Conservation (phyloP, 352 stramenopile species). For the Phytophthora fragariaefolia region DNA sequence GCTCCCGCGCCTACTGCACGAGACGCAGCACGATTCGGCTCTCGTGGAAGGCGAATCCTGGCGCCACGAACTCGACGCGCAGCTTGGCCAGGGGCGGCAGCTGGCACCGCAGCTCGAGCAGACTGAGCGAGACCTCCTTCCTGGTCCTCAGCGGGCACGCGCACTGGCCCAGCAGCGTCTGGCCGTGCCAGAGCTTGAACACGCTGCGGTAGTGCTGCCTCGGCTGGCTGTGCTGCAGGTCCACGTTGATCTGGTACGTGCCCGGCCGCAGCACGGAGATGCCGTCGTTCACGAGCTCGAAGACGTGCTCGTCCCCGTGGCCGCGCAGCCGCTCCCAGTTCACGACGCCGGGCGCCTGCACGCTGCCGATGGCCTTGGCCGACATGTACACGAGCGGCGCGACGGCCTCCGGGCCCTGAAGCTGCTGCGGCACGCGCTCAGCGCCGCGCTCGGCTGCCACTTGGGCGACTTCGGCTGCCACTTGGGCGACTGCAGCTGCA, state of each 20-base stretch:
- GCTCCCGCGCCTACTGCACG: slow-evolving; percentile 32
- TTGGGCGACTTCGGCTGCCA: neutral
- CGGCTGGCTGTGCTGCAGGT: slow-evolving; percentile 48
- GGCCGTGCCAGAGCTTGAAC: slow-evolving; percentile 50
- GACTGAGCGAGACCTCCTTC: slow-evolving; percentile 49
- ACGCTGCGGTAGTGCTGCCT: slow-evolving; percentile 41
- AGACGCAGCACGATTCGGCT: slow-evolving; percentile 47
- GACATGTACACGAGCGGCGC: slow-evolving; percentile 44
- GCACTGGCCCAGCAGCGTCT: slow-evolving; percentile 50
- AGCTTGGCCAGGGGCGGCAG: slow-evolving; percentile 43
- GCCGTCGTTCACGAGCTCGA: slow-evolving; percentile 45
- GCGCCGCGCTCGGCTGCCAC: neutral
- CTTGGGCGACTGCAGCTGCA: slow-evolving; percentile 1
- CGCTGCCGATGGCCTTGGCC: slow-evolving; percentile 42
- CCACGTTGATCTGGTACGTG: slow-evolving; percentile 52
- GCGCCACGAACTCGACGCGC: slow-evolving; percentile 49
- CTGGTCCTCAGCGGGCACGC: slow-evolving; percentile 43
- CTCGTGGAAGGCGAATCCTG: slow-evolving; percentile 53
- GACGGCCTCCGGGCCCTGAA: slow-evolving; percentile 8
- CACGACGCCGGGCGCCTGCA: slow-evolving; percentile 42
- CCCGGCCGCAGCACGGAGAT: slow-evolving; percentile 39
- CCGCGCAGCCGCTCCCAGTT: slow-evolving; percentile 49
- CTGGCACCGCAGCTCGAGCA: slow-evolving; percentile 43
- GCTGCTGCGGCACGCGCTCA: no score
- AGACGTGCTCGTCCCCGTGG: slow-evolving; percentile 42